Evolutionary conservation across 345 rosid genomes (phyloP), one percentile per base, ranked within the genome.

Genomic region (Dipteronia sinensis): DNA sequence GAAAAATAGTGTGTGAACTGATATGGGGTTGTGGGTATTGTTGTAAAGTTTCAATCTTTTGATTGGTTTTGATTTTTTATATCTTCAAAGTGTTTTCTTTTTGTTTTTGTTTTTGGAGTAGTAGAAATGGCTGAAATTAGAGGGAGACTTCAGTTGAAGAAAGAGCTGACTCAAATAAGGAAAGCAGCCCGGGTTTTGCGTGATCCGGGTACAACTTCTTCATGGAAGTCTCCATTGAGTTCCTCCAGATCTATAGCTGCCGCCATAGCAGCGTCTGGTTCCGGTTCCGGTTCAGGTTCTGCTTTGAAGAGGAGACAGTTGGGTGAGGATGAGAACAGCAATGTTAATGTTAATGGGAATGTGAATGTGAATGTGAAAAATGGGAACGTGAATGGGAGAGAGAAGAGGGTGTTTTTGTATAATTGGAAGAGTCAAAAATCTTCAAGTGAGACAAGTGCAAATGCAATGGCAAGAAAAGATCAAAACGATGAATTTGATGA

Each of bases 171-270:
- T 82, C 98, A 93, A 88, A 94, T 96, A 87, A 83, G 94, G 53
- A 96, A 96, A 82, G 97, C 95, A 61, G 87, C 94, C n/a, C 81
- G 97, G 9, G 86, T 90, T 77, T 78, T 96, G 77, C 90, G 99
- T 59, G 99, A 96, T 87, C 99, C 99, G 7, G 98, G 95, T 1
- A 94, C 98, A 55, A 83, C 90, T 67, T 91, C 97, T 71, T 92
- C 98, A 0, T 90, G 94, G 92, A 90, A 85, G 83, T 92, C 97
- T 0, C 92, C 95, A 67, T 89, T 89, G 40, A 79, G 80, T 77
- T 85, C 94, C 25, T 89, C 97, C 72, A 89, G 95, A 87, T 92
- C 95, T 86, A 81, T 71, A 8, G 88, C 84, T n/a, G 79, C 84
- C 19, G 73, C 65, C 0, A 82, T 74, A 2, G 72, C 79, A 0